Base-by-base conservation (phyloP, 257 asterid species). In the Prunella vulgaris region DNA sequence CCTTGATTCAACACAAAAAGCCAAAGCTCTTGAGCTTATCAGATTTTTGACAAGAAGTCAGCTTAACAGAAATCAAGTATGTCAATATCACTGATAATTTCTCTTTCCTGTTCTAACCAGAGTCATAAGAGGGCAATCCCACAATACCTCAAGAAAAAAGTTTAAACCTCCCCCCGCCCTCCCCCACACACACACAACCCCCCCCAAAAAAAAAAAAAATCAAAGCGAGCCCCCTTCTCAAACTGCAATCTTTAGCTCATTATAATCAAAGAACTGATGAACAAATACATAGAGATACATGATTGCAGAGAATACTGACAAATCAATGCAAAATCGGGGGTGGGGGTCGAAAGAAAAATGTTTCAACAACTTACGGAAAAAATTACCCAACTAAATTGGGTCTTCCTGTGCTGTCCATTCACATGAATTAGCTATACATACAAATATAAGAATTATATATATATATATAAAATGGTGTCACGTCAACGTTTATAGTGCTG, bases 171-270 rank as follows among this genome's bases (percentile, higher is more conserved):
- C n/a, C n/a, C n/a, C n/a, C n/a, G n/a, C n/a, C n/a, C n/a, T n/a
- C n/a, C n/a, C n/a, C n/a, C n/a, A n/a, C n/a, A n/a, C n/a, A n/a
- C n/a, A n/a, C n/a, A n/a, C n/a, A n/a, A n/a, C n/a, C n/a, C n/a
- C n/a, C n/a, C n/a, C n/a, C 68, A 52, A 5, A 44, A n/a, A 44
- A 14, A 14, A 1, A 5, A 20, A n/a, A 44, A 35, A 64, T 60
- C 66, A 59, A 60, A 70, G 54, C 66, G 38, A 75, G 64, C 84
- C 77, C 79, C 76, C 24, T 10, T 69, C 70, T 63, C 77, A 81
- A 81, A 83, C 64, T 65, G 33, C 77, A 64, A 74, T 76, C 74
- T 78, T 79, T 56, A 78, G 76, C 77, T 59, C 58, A 68, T 33
- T 30, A 63, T 33, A 64, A 70, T 68, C 69, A 72, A 21, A 52